Base-by-base conservation (phyloP, 2,329 filamentous ascomycete genomes). In the Xylariaceae sp. region DNA sequence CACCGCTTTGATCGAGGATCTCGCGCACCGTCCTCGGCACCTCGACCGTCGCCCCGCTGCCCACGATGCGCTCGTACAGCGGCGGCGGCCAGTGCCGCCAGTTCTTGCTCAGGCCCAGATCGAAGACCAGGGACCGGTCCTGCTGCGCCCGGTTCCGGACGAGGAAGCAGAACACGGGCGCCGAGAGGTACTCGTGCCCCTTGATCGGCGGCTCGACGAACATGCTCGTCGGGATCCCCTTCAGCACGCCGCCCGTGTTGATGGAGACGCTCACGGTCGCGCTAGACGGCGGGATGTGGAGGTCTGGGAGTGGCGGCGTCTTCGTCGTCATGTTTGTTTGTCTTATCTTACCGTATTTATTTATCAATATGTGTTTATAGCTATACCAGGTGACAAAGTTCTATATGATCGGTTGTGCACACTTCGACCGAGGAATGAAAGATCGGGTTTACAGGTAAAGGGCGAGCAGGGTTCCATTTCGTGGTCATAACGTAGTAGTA, bases 211-310 rank as follows among this genome's bases (percentile, higher is more conserved):
- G 59, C n/a, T 45, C 46, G 6, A 60, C 12, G 36, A 64, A 58
- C 12, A 41, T 7, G 7, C 16, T 32, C 2, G 51, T 19, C 3
- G 29, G 29, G 14, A 55, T 36, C 9, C 53, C 59, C 3, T 36
- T 49, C 4, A 62, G 40, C 1, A 34, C 46, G 14, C 48, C 44
- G 3, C 47, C 54, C 1, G 54, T 59, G 45, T 63, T 46, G 46
- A 63, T 60, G 17, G 54, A 59, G 15, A 63, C 53, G 26, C 55
- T 40, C 17, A 63, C 59, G 2, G 52, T 61, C 21, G 55, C 48
- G 3, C 48, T 39, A 9, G 59, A 63, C 2, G 45, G 15, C 1
- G 60, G 60, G 29, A 64, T 60, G n/a, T 54, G 46, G 12, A 62
- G 48, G 14, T 59, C 44, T 9, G 53, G 57, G 21, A 24, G 21